Conservation (phyloP, 1,139 yeast species). For the Yamadazyma friedrichii region DNA sequence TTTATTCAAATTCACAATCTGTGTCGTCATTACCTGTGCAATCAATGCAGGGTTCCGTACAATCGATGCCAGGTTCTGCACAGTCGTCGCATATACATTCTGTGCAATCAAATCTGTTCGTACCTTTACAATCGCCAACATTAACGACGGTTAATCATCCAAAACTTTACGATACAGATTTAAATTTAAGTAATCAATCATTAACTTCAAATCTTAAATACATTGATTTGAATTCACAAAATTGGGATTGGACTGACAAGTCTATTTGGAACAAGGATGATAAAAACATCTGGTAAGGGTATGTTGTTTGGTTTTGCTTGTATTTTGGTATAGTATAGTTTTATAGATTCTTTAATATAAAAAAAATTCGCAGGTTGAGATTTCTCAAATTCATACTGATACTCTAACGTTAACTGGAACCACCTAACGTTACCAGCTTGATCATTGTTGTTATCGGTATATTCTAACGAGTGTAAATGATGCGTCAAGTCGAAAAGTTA, state of each 20-base stretch:
- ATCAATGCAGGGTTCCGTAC: no score
- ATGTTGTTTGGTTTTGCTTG: background rate
- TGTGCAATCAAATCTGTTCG: background rate
- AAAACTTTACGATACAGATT: slow-evolving; percentile 4
- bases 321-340: background rate
- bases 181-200: slow-evolving; percentile 12
- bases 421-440: no score
- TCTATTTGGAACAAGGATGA: slow-evolving; percentile 16
- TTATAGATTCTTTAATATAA: background rate
- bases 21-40: background rate
- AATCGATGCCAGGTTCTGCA: no score
- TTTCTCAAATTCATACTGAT: no score
- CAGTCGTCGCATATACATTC: no score
- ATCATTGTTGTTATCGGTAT: background rate
- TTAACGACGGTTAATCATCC: background rate
- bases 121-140: background rate
- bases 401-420: no score
- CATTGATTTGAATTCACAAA: slow-evolving; percentile 9
- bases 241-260: slow-evolving; percentile 12
- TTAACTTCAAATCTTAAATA: slow-evolving; percentile 11
- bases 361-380: background rate
- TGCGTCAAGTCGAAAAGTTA: slow-evolving; percentile 13
- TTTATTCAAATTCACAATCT: background rate
- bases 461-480: background rate
- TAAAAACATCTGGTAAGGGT: slow-evolving; percentile 14